A percentile compares a stretch with the other conserved stretches of the same genome.
Conservation (phyloP, 2,329 filamentous ascomycete genomes). For the Orbilia quercus region DNA sequence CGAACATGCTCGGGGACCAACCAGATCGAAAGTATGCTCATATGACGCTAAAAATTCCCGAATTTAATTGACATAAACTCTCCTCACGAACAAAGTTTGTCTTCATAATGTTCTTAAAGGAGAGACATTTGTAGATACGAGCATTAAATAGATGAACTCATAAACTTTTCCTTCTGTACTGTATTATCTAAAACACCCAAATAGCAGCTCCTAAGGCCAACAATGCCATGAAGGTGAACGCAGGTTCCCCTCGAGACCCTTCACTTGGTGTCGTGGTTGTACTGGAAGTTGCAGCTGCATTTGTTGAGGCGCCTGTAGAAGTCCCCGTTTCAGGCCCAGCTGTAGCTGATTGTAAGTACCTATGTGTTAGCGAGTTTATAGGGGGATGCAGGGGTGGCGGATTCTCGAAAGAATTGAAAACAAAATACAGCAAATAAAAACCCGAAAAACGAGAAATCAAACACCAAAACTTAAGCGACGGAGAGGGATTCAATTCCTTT, state of each 20-base stretch:
- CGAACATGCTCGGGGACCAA: no score
- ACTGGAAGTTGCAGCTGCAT: not conserved
- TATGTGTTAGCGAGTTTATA: not conserved
- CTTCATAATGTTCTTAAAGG: no score
- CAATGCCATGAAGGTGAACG: slow-evolving; percentile 17
- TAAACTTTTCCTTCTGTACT: no score
- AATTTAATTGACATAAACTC: no score
- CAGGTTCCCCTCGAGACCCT: slow-evolving; percentile 23
- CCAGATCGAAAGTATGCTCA: no score
- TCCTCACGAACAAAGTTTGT: no score
- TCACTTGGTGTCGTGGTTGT: slow-evolving; percentile 20
- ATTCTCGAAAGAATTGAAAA: not conserved
- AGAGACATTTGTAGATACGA: no score
- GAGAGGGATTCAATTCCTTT: slow-evolving; percentile 8
- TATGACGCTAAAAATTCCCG: no score
- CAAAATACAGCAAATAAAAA: not conserved
- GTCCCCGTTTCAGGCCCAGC: not conserved
- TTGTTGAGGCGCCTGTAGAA: slow-evolving; percentile 6
- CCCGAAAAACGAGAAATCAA: not conserved
- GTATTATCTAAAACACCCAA: slow-evolving; percentile 38
- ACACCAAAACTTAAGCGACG: slow-evolving; percentile 3
- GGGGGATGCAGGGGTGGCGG: no score
- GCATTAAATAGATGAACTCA: no score
- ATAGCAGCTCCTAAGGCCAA: slow-evolving; percentile 15
- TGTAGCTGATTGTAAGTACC: not conserved